phyloP scores from a whole-genome alignment of 441 rosid genomes.

The Mallotus japonicus region DNA sequence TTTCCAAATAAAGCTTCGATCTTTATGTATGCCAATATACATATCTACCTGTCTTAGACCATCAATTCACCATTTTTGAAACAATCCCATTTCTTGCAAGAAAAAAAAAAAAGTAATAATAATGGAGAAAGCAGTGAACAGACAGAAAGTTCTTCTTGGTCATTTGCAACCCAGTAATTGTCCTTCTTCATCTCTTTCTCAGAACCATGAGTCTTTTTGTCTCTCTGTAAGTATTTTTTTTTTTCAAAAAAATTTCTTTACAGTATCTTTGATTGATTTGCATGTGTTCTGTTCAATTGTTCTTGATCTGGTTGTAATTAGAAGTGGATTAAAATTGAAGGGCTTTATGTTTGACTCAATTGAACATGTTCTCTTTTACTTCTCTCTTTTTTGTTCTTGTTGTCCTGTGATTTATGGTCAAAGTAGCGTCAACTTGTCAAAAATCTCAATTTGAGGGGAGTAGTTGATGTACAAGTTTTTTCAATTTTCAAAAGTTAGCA shows the following conservation, averaged over 20 bases:
- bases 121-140: conserved; percentile 77
- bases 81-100: neutral
- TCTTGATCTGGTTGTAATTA: neutral
- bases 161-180: conserved; percentile 57
- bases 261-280: neutral
- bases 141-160: conserved; percentile 72
- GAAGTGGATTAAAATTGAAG: neutral
- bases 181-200: conserved; percentile 28
- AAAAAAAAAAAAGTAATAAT: conserved; percentile 8
- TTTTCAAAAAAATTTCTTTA: neutral
- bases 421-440: neutral
- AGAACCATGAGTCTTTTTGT: conserved; percentile 31
- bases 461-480: neutral
- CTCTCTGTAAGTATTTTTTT: conserved; percentile 50
- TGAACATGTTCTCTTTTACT: neutral
- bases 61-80: neutral
- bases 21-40: neutral
- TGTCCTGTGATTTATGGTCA: neutral
- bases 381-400: neutral
- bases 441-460: neutral
- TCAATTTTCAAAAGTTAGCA: too few relatives aligned
- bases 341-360: neutral
- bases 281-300: neutral
- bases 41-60: neutral
- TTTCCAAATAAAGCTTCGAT: neutral